Evolutionary conservation across 352 stramenopile species (phyloP).

Genomic region (Phytophthora quininea): DNA sequence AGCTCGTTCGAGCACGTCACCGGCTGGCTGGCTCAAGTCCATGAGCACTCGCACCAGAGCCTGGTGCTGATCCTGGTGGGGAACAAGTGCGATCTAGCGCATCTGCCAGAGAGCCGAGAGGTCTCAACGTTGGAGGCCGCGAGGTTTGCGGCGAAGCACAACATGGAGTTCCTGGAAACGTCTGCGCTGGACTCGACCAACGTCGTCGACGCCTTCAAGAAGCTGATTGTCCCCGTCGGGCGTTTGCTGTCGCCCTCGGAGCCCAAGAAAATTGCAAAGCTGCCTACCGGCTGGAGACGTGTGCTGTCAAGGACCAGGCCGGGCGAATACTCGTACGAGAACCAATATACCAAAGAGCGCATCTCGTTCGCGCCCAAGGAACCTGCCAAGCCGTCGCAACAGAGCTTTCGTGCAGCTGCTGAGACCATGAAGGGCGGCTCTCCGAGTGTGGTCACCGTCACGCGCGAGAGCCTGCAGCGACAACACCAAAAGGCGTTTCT

Average conservation of each 20-base stretch:
- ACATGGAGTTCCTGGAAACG: conserved; percentile 89
- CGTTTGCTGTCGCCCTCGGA: conserved; percentile 72
- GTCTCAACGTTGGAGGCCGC: conserved; percentile 88
- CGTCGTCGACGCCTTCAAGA: conserved; percentile 88
- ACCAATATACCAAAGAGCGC: conserved; percentile 90
- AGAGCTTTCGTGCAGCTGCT: conserved; percentile 67
- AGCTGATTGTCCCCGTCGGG: conserved; percentile 86
- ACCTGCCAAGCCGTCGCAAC: conserved; percentile 84
- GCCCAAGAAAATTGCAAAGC: conserved; percentile 62
- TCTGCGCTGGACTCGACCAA: conserved; percentile 87
- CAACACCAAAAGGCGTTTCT: conserved; percentile 87
- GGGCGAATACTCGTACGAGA: conserved; percentile 89
- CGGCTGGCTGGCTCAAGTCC: conserved; percentile 80
- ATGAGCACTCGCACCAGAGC: conserved; percentile 84
- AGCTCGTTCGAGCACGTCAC: conserved; percentile 83
- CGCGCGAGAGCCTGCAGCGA: conserved; percentile 79
- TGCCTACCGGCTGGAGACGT: conserved; percentile 78
- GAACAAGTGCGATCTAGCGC: conserved; percentile 89
- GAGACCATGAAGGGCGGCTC: conserved; percentile 38
- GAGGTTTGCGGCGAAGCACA: conserved; percentile 78
- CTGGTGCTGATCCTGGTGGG: conserved; percentile 85
- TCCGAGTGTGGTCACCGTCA: conserved; percentile 64
- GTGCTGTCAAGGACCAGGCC: conserved; percentile 86
- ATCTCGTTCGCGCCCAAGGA: conserved; percentile 88
- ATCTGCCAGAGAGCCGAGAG: conserved; percentile 75